Evolutionary conservation across 805 yeast genomes (phyloP), one percentile per base, ranked within the genome.

Genomic region (Candida ovalis): DNA sequence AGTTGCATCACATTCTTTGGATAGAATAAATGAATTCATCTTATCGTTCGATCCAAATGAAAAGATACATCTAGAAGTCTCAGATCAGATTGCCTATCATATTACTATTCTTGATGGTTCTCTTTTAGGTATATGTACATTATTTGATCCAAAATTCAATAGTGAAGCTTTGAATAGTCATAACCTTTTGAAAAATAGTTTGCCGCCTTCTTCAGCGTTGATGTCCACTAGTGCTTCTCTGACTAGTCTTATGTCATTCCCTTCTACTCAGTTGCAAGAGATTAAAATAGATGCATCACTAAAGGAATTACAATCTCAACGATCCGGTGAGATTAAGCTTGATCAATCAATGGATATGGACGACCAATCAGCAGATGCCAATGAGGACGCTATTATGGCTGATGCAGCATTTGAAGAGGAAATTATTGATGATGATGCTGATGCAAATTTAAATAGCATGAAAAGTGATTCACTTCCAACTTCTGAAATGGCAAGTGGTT

Each of bases 131-230:
- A 69, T 81, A 8, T 77, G 96, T 30, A 73, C 77, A 40, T 68
- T 90, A 33, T 79, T 87, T 57, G 96, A 89, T 60, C 88, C 95
- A 0, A 80, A 82, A 13, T 85, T 52, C 40, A 52, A 46, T 22
- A 45, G 51, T 3, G 48, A 49, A 8, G n/a, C 49, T 1, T 73
- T 55, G 73, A 75, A 42, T 37, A 36, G 12, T 44, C 27, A 42
- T 38, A 52, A 28, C 43, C 45, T 44, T 17, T 46, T 21, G 37
- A 47, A 10, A 41, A 46, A 21, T 12, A 50, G 12, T 28, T 15
- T 36, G 2, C 36, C 24, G 4, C 42, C 35, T 8, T 17, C 22
- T n/a, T 39, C 49, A 1, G 18, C 51, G 1, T 50, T 58, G 4
- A 28, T 58, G 42, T 55, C 63, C 1, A 55, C 67, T 1, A 43